Evolutionary conservation across 2,329 filamentous ascomycete species (phyloP).

Genomic region (Beauveria caledonica): DNA sequence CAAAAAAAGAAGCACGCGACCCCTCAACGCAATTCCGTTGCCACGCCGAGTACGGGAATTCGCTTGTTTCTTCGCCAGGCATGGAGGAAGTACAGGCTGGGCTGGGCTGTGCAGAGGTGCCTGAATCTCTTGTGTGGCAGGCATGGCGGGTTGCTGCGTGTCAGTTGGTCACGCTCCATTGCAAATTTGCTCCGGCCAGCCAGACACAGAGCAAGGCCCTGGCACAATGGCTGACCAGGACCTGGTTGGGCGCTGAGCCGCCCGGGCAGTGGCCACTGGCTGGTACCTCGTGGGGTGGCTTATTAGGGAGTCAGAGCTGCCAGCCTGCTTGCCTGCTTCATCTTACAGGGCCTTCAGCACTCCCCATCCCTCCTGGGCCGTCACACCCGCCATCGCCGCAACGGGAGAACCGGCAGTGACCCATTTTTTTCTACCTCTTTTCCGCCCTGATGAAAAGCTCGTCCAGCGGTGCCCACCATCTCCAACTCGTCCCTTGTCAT

Average conservation of each 20-base stretch:
- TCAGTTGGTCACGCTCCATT: slow-evolving; percentile 3
- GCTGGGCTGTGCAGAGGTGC: slow-evolving; percentile 9
- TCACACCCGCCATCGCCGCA: neutral
- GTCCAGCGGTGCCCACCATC: neutral
- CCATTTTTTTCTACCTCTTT: neutral
- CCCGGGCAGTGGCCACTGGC: neutral
- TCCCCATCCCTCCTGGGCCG: neutral
- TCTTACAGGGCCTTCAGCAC: neutral
- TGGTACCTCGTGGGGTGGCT: neutral
- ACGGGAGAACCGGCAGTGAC: neutral
- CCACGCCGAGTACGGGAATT: neutral
- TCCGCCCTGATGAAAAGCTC: neutral
- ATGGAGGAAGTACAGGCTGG: neutral
- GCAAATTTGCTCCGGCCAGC: slow-evolving; percentile 2
- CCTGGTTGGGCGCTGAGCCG: neutral
- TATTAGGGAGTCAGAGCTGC: neutral
- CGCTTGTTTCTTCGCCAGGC: neutral
- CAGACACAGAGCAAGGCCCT: neutral
- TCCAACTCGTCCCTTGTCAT: slow-evolving; percentile 4
- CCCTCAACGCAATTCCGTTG: neutral
- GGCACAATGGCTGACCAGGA: neutral
- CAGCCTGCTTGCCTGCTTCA: neutral
- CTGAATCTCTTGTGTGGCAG: neutral
- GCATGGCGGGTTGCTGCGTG: neutral
- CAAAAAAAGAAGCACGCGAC: slow-evolving; percentile 1